Conservation (phyloP, 306 rosid species). For the Dalbergia oliveri region DNA sequence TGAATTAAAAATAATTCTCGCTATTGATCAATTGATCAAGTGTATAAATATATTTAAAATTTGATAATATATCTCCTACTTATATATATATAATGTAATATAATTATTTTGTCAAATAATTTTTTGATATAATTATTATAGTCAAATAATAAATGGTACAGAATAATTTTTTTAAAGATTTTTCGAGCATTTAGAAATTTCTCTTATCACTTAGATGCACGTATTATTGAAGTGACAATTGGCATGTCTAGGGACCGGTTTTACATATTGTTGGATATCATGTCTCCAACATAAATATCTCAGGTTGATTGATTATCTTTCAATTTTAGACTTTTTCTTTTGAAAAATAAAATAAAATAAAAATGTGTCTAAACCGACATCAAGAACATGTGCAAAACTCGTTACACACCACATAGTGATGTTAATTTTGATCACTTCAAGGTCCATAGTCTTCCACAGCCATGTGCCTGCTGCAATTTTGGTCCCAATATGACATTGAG, state of each 20-base stretch:
- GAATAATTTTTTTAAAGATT: no score
- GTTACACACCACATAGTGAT: not conserved
- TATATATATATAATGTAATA: no score
- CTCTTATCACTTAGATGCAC: not conserved
- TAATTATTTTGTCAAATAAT: no score
- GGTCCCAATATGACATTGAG: not conserved
- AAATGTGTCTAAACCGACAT: not conserved
- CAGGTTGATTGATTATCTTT: not conserved
- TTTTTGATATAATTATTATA: no score
- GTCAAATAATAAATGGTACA: no score
- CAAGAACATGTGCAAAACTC: constrained; percentile 41
- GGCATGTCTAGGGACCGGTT: not conserved
- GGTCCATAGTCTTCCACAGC: constrained; percentile 3
- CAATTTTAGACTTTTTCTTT: not conserved
- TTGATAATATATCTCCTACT: no score
- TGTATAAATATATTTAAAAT: no score
- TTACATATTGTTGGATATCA: not conserved
- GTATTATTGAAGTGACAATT: not conserved
- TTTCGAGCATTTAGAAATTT: no score
- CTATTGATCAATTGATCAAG: no score
- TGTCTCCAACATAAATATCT: constrained; percentile 19
- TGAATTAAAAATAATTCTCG: no score
- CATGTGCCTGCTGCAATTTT: constrained; percentile 14
- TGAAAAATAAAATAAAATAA: not conserved
- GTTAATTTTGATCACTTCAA: constrained; percentile 6